Evolutionary conservation across 768 basidiomycete species (phyloP).

Genomic region (Porpolomopsis calyptriformis): DNA sequence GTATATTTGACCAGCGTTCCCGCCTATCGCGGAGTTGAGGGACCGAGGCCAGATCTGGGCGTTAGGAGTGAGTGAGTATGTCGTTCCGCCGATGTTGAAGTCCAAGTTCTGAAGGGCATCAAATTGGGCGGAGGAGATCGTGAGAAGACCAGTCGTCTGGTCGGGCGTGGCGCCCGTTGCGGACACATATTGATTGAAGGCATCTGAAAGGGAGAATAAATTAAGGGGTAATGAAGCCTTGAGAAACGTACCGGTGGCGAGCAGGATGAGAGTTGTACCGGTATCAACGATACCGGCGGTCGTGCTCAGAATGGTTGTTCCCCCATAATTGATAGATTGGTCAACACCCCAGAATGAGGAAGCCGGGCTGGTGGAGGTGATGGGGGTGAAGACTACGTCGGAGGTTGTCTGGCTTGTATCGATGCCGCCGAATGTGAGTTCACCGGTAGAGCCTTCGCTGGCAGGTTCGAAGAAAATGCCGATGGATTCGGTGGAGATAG

Average conservation of each 20-base stretch:
- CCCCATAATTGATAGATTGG: conserved; percentile 28
- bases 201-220: conserved; percentile 14
- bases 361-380: conserved; percentile 20
- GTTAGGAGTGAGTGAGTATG: conserved; percentile 33
- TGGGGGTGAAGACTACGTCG: conserved; percentile 20
- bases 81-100: conserved; percentile 38
- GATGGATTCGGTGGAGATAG: conserved; percentile 20
- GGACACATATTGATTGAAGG: conserved; percentile 31
- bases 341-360: conserved; percentile 34
- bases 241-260: conserved; percentile 14
- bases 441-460: conserved; percentile 16
- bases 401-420: conserved; percentile 20
- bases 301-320: conserved; percentile 19
- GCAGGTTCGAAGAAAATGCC: conserved; percentile 32
- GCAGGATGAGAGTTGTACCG: conserved; percentile 22
- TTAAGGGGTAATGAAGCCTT: neutral
- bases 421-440: conserved; percentile 19
- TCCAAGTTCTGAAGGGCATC: conserved; percentile 40
- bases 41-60: conserved; percentile 26
- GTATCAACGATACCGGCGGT: conserved; percentile 35
- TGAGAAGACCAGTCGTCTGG: conserved; percentile 36
- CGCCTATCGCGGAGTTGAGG: conserved; percentile 36
- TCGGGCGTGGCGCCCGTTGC: conserved; percentile 37
- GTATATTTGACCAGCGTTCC: conserved; percentile 26
- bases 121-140: conserved; percentile 42